Percentiles rank a stretch among this genome's conserved stretches.
Evolutionary conservation across 768 basidiomycete genomes (phyloP).

Genomic region (Boletellus sp.): DNA sequence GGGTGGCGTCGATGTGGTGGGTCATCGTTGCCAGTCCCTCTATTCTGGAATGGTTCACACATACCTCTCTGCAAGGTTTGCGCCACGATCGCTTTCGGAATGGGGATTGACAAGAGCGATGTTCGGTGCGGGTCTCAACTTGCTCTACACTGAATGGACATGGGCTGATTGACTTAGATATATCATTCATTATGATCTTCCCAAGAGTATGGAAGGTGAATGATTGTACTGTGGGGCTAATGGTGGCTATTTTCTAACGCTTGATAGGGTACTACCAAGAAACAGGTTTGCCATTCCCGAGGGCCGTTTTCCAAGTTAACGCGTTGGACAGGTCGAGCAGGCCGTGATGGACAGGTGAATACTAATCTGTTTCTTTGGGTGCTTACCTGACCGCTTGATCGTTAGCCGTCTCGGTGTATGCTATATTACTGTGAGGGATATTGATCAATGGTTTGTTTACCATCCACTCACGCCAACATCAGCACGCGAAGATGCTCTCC

Average conservation of each 20-base stretch:
- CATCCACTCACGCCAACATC: not conserved
- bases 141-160: not conserved
- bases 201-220: slow-evolving; percentile 79
- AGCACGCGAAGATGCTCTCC: slow-evolving; percentile 75
- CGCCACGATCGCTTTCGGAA: slow-evolving; percentile 80
- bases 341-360: slow-evolving; percentile 69
- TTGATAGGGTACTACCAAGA: slow-evolving; percentile 79
- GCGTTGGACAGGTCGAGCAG: slow-evolving; percentile 60
- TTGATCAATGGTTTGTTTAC: not conserved
- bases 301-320: slow-evolving; percentile 1
- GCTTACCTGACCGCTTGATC: not conserved
- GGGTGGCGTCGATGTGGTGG: slow-evolving; percentile 60
- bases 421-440: slow-evolving; percentile 69
- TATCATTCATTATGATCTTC: slow-evolving; percentile 78
- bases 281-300: slow-evolving; percentile 48
- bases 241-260: not conserved
- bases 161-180: slow-evolving; percentile 41
- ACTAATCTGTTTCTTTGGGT: not conserved
- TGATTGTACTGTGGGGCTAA: not conserved
- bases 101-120: slow-evolving; percentile 82
- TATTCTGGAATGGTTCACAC: not conserved
- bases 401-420: slow-evolving; percentile 73
- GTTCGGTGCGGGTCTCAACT: slow-evolving; percentile 46
- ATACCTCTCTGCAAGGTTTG: slow-evolving; percentile 48
- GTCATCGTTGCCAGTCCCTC: slow-evolving; percentile 16